Evolutionary conservation across 306 rosid species (phyloP), one percentile per base, ranked within the genome.

Genomic region (Malus asiatica): DNA sequence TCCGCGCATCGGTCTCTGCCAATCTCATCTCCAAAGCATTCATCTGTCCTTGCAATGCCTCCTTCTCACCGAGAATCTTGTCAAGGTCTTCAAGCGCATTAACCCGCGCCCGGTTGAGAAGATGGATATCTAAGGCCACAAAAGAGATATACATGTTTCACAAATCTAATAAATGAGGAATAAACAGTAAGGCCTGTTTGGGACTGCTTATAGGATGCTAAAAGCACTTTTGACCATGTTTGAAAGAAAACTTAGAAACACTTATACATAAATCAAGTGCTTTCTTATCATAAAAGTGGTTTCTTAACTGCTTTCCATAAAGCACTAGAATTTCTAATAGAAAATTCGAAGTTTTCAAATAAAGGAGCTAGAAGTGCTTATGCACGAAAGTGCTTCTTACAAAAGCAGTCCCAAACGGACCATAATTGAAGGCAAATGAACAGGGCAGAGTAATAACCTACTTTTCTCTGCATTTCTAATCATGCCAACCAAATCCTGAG

Each of bases 381-480:
- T 46, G 52, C 18, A 0, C 5, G 53, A 14, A 46, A 46, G 18
- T 48, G 20, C 55, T 48, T 48, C 55, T 15, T 14, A 48, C 20
- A 48, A 15, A 15, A 48, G 55, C 53, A 48, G 8, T 48, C 55
- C 55, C 55, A 15, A 15, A 48, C 8, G 55, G 55, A 48, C 55
- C 55, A 1, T 48, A 48, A 62, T 63, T 32, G 13, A 72, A 68
- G 58, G 32, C 18, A 72, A 53, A 51, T 11, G 61, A 79, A 73
- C 33, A 78, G 9, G 66, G 48, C 65, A 80, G 52, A 66, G 81
- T 14, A 58, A 65, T 35, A 53, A 77, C 96, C 67, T 88, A 95
- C 99, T 95, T 79, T 85, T 89, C 86, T 95, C 98, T 6, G 99
- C 95, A 82, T 87, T 87, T 84, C 70, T 86, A 82, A 90, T 88